Evolutionary conservation across 352 stramenopile species (phyloP).

Genomic region (Peronospora destructor): DNA sequence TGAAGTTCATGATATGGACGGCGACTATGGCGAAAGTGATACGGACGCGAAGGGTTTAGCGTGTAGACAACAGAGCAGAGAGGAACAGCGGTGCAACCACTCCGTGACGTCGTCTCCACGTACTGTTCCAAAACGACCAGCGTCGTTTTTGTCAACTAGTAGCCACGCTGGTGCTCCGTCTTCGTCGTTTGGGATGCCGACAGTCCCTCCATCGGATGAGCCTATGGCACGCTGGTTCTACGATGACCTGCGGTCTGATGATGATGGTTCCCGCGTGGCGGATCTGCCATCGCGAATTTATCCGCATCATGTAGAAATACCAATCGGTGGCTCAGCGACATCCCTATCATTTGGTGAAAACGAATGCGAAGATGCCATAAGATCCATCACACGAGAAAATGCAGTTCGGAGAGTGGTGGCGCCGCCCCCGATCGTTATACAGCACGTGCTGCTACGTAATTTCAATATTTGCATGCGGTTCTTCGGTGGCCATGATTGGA

Average conservation of each 20-base stretch:
- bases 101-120: constrained; percentile 40
- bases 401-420: constrained; percentile 37
- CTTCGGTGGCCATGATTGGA: constrained; percentile 83
- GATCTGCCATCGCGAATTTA: constrained; percentile 72
- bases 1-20: constrained; percentile 28
- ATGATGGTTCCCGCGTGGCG: constrained; percentile 25
- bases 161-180: constrained; percentile 34
- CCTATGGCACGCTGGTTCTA: constrained; percentile 79
- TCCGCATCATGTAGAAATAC: constrained; percentile 83
- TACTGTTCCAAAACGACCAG: constrained; percentile 34
- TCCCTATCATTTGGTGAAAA: constrained; percentile 84
- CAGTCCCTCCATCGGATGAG: constrained; percentile 58
- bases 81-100: constrained; percentile 4
- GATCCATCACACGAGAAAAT: constrained; percentile 63
- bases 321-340: constrained; percentile 69
- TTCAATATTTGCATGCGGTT: constrained; percentile 87
- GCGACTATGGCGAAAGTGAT: constrained; percentile 24
- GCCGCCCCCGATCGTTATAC: constrained; percentile 56
- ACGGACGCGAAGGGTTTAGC: not conserved
- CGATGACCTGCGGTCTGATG: constrained; percentile 40
- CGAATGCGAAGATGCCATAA: constrained; percentile 67
- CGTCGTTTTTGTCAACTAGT: constrained; percentile 57
- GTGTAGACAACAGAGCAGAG: constrained; percentile 1
- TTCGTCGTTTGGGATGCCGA: constrained; percentile 37
- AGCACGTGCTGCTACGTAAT: constrained; percentile 76